Conservation (phyloP, 2,329 filamentous ascomycete species). For the Penicillium sp. region DNA sequence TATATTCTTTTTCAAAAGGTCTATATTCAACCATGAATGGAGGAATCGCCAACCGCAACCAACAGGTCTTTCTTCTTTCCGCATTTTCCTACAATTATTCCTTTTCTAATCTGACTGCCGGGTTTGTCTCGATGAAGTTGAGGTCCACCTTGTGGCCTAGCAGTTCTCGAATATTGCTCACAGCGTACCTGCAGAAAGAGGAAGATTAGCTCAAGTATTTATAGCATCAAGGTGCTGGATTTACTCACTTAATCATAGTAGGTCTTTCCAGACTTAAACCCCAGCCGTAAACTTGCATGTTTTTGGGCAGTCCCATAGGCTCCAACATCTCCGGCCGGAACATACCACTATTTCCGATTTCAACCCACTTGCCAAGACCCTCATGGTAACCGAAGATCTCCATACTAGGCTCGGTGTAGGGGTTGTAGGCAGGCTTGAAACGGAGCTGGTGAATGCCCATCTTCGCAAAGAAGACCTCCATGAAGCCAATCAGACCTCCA, state of each 20-base stretch:
- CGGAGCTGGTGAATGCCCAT: constrained; percentile 87
- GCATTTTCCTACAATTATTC: constrained; percentile 57
- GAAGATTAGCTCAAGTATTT: constrained; percentile 12
- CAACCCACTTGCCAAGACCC: constrained; percentile 86
- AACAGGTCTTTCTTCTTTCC: constrained; percentile 27
- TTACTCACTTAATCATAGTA: constrained; percentile 90
- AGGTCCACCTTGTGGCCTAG: constrained; percentile 95
- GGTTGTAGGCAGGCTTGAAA: constrained; percentile 98
- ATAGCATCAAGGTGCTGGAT: neutral
- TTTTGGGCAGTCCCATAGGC: constrained; percentile 88
- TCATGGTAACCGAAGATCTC: constrained; percentile 97
- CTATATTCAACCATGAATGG: constrained; percentile 17
- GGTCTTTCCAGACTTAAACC: constrained; percentile 89
- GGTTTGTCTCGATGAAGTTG: constrained; percentile 87
- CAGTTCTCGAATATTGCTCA: constrained; percentile 88
- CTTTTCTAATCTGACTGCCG: constrained; percentile 88
- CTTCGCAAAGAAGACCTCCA: constrained; percentile 94
- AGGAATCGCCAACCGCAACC: neutral
- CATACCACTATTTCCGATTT: constrained; percentile 98
- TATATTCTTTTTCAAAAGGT: constrained; percentile 8
- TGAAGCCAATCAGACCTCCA: constrained; percentile 90
- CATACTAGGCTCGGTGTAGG: constrained; percentile 94
- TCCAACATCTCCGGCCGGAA: constrained; percentile 98
- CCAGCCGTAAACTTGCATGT: constrained; percentile 93
- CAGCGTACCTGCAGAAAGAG: constrained; percentile 60